Evolutionary conservation across 2,329 filamentous ascomycete genomes (phyloP), one percentile per base, ranked within the genome.

Genomic region (Xylaria sp.): DNA sequence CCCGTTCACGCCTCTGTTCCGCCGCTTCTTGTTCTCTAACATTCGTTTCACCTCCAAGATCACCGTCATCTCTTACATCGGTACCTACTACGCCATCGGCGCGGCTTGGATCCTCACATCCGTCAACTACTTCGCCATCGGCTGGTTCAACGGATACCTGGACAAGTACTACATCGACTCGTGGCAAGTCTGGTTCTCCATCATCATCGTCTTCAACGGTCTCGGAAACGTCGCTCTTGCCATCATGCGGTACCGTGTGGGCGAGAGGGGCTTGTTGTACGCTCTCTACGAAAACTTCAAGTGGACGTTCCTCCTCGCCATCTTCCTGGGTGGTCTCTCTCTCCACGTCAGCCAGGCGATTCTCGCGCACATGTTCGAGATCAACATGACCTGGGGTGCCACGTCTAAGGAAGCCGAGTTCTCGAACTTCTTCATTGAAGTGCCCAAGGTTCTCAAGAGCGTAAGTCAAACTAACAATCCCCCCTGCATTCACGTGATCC

Each of bases 341-440:
- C 86, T 97, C 42, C 93, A 97, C 81, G 88, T 97, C 57, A 92
- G 89, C 34, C 91, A 94, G 78, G 93, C 93, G 1, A 83, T 97
- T 39, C 81, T 96, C 54, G 86, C 89, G 4, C 93, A 97, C 82
- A 93, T 96, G 88, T 92, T 96, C 78, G 89, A 92, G 81, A 89
- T 95, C 77, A 87, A 96, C 80, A 95, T 96, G 90, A 88, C 88
- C 2, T 96, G 93, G 93, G 93, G 93, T 59, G 89, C 93, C 1
- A 97, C 93, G 0, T 87, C 90, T 48, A 97, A 97, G 81, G 93
- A 97, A 82, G 88, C 88, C 58, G 91, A 93, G 75, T 90, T 91
- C 76, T 90, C 91, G 30, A 92, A 93, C 79, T 97, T 97, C 81
- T 95, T 94, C 81, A 91, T 93, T 68, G 93, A 96, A 78, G 88